phyloP scores from a whole-genome alignment of 352 stramenopile genomes.

The Globisporangium perplexum region DNA sequence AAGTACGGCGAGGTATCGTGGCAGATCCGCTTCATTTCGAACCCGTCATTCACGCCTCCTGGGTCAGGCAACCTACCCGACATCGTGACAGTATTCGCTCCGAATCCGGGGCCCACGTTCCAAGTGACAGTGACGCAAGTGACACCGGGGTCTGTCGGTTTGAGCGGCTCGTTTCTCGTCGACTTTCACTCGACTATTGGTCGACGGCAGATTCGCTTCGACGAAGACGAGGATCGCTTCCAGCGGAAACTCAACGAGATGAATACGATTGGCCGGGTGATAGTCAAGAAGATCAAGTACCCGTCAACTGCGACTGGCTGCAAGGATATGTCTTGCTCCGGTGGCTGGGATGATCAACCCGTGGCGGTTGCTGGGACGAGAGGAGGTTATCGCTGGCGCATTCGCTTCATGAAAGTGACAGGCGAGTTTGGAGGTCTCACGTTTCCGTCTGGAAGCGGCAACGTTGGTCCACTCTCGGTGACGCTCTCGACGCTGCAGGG shows the following conservation, averaged over 20 bases:
- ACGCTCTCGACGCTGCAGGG: conserved; percentile 31
- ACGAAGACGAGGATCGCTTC: conserved; percentile 83
- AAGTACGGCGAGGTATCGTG: conserved; percentile 95
- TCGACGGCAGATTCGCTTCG: conserved; percentile 73
- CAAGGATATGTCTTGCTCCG: conserved; percentile 44
- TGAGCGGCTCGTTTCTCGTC: conserved; percentile 89
- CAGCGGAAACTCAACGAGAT: conserved; percentile 94
- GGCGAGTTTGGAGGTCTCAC: conserved; percentile 66
- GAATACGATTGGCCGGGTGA: conserved; percentile 89
- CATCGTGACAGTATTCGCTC: conserved; percentile 42
- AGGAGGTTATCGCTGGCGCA: conserved; percentile 76
- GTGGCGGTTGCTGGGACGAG: conserved; percentile 71
- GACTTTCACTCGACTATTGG: conserved; percentile 86
- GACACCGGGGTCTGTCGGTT: conserved; percentile 74
- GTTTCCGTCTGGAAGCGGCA: conserved; percentile 75
- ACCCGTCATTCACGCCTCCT: conserved; percentile 82
- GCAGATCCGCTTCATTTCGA: conserved; percentile 92
- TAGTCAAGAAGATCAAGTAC: conserved; percentile 87
- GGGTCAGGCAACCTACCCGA: conserved; percentile 86
- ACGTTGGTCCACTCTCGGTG: conserved; percentile 50
- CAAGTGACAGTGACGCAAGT: conserved; percentile 82
- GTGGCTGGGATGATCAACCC: conserved; percentile 88
- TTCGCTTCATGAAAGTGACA: conserved; percentile 70
- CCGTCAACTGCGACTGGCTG: conserved; percentile 68
- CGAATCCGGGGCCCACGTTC: conserved; percentile 15